A percentile compares a stretch with the other conserved stretches of the same genome.
Evolutionary conservation across 768 basidiomycete species (phyloP).

Genomic region (Podaxis pistillaris): DNA sequence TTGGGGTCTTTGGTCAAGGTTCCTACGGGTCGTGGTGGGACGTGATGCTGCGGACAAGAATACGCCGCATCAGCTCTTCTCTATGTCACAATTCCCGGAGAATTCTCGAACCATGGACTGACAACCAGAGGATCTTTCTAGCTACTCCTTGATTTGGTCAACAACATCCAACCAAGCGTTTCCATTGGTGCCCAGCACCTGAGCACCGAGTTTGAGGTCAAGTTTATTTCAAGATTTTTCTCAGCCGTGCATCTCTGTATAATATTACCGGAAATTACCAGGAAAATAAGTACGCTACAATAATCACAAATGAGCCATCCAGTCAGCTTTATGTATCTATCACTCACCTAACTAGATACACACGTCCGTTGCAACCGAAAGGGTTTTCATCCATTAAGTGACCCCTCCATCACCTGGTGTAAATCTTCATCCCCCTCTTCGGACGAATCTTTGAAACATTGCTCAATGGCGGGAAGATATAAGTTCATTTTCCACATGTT

Average conservation of each 20-base stretch:
- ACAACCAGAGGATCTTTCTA: background rate
- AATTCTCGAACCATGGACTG: background rate
- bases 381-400: slow-evolving; percentile 5
- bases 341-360: slow-evolving; percentile 1
- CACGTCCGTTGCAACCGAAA: background rate
- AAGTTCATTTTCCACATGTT: slow-evolving; percentile 85
- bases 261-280: background rate
- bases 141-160: no score
- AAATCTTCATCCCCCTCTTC: slow-evolving; percentile 47
- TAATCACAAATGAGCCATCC: background rate
- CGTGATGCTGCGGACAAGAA: slow-evolving; percentile 1
- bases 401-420: slow-evolving; percentile 22
- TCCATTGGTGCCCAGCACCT: no score
- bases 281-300: background rate
- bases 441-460: slow-evolving; percentile 51
- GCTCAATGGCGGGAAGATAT: slow-evolving; percentile 72
- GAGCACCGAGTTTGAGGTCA: no score
- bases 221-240: no score
- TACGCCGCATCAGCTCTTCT: background rate
- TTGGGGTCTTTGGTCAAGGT: background rate
- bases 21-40: background rate
- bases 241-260: no score
- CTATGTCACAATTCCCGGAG: background rate
- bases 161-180: no score
- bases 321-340: background rate